Evolutionary conservation across 257 asterid species (phyloP).

Genomic region (Linaria vulgaris): DNA sequence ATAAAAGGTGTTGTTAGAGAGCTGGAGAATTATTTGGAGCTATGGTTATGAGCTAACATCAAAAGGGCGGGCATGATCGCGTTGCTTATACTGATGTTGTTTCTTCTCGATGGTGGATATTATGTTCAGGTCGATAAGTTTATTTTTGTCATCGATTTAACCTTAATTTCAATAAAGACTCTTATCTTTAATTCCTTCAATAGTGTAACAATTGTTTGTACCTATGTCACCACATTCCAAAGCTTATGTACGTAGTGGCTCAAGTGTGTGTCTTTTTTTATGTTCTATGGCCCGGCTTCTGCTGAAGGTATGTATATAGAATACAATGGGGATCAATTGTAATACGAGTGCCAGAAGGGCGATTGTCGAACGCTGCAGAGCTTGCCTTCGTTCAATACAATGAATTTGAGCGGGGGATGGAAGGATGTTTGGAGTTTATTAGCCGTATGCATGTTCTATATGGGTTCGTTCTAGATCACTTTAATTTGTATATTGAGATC

Average conservation of each 20-base stretch:
- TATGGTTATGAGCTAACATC: slow-evolving; percentile 80
- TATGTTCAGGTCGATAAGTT: slow-evolving; percentile 99
- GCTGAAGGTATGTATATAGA: slow-evolving; percentile 86
- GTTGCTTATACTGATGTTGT: slow-evolving; percentile 81
- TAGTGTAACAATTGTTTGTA: neutral
- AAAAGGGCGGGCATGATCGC: slow-evolving; percentile 87
- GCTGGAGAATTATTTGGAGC: slow-evolving; percentile 98
- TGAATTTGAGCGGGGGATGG: slow-evolving; percentile 64
- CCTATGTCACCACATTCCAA: slow-evolving; percentile 75
- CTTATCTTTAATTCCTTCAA: neutral
- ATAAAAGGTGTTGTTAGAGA: slow-evolving; percentile 48
- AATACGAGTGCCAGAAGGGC: slow-evolving; percentile 58
- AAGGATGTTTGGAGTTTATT: slow-evolving; percentile 76
- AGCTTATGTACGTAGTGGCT: slow-evolving; percentile 86
- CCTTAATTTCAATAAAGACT: neutral
- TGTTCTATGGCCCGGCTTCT: slow-evolving; percentile 91
- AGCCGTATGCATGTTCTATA: too few species aligned
- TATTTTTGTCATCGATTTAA: too few species aligned
- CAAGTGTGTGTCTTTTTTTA: slow-evolving; percentile 78
- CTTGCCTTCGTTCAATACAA: slow-evolving; percentile 88
- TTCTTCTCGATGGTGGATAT: slow-evolving; percentile 97
- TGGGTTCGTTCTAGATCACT: too few species aligned
- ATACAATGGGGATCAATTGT: slow-evolving; percentile 67
- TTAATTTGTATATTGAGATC: too few species aligned
- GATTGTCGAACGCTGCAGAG: slow-evolving; percentile 75